Percentiles rank a stretch among this genome's conserved stretches.
Conservation (phyloP, 1,284 basidiomycete species). For the Singerocomus inundabilis region DNA sequence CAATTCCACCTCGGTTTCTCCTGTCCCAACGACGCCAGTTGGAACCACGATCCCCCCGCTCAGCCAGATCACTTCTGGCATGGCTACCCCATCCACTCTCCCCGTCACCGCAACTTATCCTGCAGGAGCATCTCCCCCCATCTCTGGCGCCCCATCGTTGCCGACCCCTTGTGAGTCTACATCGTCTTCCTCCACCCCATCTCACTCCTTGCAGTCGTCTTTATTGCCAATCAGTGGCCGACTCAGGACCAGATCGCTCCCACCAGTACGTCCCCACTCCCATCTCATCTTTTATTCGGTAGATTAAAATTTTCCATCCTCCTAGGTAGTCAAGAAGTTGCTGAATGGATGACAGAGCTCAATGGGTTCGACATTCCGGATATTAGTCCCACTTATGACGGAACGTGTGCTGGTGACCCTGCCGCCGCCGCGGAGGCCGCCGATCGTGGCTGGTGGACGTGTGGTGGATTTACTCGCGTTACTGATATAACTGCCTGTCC, state of each 20-base stretch:
- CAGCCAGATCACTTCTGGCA: slow-evolving; percentile 64
- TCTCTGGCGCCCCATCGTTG: slow-evolving; percentile 61
- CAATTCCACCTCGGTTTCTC: background rate
- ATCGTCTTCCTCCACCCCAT: background rate
- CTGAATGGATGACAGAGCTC: slow-evolving; percentile 74
- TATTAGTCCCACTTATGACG: slow-evolving; percentile 57
- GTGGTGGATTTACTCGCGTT: slow-evolving; percentile 72
- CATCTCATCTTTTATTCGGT: background rate
- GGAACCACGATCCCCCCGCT: slow-evolving; percentile 48
- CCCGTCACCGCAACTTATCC: slow-evolving; percentile 52
- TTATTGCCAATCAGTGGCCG: slow-evolving; percentile 57
- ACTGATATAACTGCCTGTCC: slow-evolving; percentile 76
- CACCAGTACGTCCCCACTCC: slow-evolving; percentile 44
- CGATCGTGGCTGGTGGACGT: slow-evolving; percentile 83
- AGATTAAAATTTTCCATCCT: background rate
- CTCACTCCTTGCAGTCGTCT: slow-evolving; percentile 44
- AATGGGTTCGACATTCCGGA: slow-evolving; percentile 70
- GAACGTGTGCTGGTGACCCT: slow-evolving; percentile 64
- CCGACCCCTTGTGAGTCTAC: slow-evolving; percentile 57
- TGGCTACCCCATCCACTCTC: slow-evolving; percentile 55
- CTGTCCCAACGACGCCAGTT: slow-evolving; percentile 32
- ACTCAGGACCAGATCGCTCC: slow-evolving; percentile 65
- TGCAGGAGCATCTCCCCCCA: slow-evolving; percentile 58
- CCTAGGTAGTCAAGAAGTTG: slow-evolving; percentile 60
- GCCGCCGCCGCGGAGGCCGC: slow-evolving; percentile 56